Conservation (phyloP, 371 early-diverging fungal genomes). For the Rhizomucor miehei region DNA sequence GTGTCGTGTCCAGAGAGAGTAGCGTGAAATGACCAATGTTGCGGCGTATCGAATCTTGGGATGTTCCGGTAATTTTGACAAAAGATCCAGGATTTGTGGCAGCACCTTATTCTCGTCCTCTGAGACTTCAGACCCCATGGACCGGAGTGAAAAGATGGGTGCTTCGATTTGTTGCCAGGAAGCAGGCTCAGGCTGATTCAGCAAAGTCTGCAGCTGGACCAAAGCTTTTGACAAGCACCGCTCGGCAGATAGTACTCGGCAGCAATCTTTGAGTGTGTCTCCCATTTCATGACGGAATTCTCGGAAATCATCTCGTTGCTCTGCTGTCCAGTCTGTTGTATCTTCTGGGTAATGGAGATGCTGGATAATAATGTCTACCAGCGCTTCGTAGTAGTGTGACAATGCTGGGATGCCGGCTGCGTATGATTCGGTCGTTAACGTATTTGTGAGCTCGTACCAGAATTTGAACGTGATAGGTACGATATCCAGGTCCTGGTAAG, state of each 20-base stretch:
- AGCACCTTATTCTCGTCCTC: conserved; percentile 69
- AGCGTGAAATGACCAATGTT: conserved; percentile 92
- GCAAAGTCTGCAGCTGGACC: conserved; percentile 29
- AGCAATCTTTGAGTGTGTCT: conserved; percentile 95
- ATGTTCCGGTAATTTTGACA: conserved; percentile 82
- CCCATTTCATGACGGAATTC: conserved; percentile 95
- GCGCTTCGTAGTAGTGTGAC: conserved; percentile 58
- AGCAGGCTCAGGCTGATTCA: conserved; percentile 26
- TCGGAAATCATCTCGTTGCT: conserved; percentile 90
- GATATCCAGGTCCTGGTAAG: conserved; percentile 64
- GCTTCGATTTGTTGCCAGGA: conserved; percentile 96
- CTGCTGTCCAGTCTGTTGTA: conserved; percentile 66
- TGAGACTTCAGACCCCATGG: conserved; percentile 86
- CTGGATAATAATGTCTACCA: conserved; percentile 79
- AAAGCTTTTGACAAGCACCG: conserved; percentile 74
- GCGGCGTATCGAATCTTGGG: conserved; percentile 93
- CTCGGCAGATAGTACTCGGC: conserved; percentile 73
- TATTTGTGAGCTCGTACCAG: conserved; percentile 80
- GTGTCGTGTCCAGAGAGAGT: conserved; percentile 86
- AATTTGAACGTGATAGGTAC: conserved; percentile 80
- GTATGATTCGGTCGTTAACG: conserved; percentile 49
- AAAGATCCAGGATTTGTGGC: conserved; percentile 85
- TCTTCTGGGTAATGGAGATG: conserved; percentile 84
- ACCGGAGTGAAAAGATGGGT: conserved; percentile 86
- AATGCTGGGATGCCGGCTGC: conserved; percentile 49